A percentile compares a stretch with the other conserved stretches of the same genome.
phyloP scores from a whole-genome alignment of 1,139 yeast genomes.

The Suhomyces wounanorum region DNA sequence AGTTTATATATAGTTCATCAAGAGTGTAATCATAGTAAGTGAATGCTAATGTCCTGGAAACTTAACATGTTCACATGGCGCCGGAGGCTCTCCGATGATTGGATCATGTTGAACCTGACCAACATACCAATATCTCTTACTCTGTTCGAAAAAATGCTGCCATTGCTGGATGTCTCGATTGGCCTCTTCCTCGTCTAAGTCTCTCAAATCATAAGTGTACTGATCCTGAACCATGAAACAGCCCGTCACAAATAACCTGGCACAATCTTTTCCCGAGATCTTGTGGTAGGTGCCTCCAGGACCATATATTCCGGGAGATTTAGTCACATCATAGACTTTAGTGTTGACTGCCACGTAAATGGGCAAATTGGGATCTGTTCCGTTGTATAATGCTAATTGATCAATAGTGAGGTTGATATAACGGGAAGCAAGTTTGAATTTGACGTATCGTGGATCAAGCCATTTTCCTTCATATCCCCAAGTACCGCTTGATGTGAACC shows the following conservation, averaged over 20 bases:
- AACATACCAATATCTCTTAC: constrained; percentile 61
- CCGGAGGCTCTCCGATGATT: constrained; percentile 38
- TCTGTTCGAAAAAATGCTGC: constrained; percentile 53
- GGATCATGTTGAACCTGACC: constrained; percentile 54
- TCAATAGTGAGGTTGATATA: constrained; percentile 42
- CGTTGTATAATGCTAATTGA: constrained; percentile 56
- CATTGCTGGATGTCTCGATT: constrained; percentile 40
- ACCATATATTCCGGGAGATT: constrained; percentile 59
- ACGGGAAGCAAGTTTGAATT: constrained; percentile 24
- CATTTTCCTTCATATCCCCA: constrained; percentile 60
- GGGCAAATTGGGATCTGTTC: constrained; percentile 51
- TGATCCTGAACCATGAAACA: constrained; percentile 62
- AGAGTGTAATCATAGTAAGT: not conserved
- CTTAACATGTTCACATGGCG: constrained; percentile 38
- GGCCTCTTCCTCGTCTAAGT: constrained; percentile 45
- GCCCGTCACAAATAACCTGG: constrained; percentile 78
- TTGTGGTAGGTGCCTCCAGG: constrained; percentile 62
- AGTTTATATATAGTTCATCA: not conserved
- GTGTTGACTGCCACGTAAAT: constrained; percentile 69
- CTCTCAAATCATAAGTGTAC: constrained; percentile 70
- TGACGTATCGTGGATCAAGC: constrained; percentile 47
- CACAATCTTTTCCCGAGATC: constrained; percentile 70
- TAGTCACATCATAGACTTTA: constrained; percentile 67
- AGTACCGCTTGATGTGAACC: constrained; percentile 48
- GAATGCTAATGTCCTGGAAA: constrained; percentile 28